Evolutionary conservation across 805 yeast species (phyloP), one percentile per base, ranked within the genome.

Genomic region (Saccharomyces mikatae): DNA sequence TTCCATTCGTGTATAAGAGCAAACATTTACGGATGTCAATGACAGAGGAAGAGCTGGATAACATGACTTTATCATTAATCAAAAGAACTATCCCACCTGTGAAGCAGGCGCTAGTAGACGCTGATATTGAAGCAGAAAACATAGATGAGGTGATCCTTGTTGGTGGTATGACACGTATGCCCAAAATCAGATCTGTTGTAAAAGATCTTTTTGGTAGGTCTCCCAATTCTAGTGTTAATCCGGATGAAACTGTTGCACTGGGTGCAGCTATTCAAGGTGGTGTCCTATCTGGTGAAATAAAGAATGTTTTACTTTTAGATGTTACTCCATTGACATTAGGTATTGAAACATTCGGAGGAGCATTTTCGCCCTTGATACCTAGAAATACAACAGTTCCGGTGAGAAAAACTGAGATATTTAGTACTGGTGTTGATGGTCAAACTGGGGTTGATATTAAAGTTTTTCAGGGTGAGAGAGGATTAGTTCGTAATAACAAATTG

Each of bases 251-350:
- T n/a, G 95, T 87, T 50, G 94, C 95, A 48, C 72, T 87, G 60
- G 96, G 96, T 65, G 96, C 96, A 31, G 94, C 95, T 49, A 86
- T 87, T 63, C 96, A 87, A 73, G 96, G 92, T 64, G 95, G 91
- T 62, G 85, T 87, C 44, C 73, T 87, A 54, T 84, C 91, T 22
- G 96, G 96, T 60, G 89, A 87, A 62, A 84, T 87, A 53, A 84
- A 81, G 71, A 86, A 87, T 66, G 92, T 87, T 47, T 78, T 87
- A 52, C 71, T 87, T 53, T 76, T 87, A 60, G 96, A 87, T 71
- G 94, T 87, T 24, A 86, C 94, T 28, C 95, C 96, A 53, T 75
- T 87, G 68, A 85, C 94, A 17, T 70, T 87, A 51, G 95, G 95
- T 55, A 87, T 87, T 62, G 95, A 87, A 69, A 86, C 92, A 0